A percentile compares a stretch with the other conserved stretches of the same genome.
Evolutionary conservation across 495 filamentous ascomycete species (phyloP).

Genomic region (Trichoderma reesei): DNA sequence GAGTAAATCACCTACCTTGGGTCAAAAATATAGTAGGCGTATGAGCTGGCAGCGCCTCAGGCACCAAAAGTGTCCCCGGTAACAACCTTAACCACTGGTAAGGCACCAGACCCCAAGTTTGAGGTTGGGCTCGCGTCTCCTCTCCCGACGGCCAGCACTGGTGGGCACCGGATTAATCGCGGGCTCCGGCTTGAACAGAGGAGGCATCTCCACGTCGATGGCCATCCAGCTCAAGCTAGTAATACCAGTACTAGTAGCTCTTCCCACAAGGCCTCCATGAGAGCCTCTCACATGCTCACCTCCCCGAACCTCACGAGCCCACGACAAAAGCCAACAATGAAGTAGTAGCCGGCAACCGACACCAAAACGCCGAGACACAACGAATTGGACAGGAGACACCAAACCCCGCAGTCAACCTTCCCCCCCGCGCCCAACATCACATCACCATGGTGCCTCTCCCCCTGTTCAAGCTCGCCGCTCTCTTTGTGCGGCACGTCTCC

Average conservation of each 20-base stretch:
- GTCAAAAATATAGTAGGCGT: no score
- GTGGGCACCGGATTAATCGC: constrained; percentile 4
- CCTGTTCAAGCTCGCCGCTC: constrained; percentile 36
- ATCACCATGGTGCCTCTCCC: constrained; percentile 42
- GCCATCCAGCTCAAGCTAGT: no score
- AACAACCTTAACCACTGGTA: no score
- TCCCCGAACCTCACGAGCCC: neutral
- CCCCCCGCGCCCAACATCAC: neutral
- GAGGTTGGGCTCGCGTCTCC: neutral
- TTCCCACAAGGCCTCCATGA: neutral
- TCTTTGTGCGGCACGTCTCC: constrained; percentile 45
- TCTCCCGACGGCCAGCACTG: neutral
- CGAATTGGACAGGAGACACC: neutral
- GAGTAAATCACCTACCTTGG: no score
- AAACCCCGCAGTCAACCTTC: neutral
- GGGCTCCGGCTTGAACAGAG: constrained; percentile 2
- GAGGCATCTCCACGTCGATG: neutral
- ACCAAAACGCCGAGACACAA: neutral
- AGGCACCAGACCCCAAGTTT: neutral
- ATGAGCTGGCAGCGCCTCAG: no score
- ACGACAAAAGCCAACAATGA: neutral
- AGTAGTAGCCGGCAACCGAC: neutral
- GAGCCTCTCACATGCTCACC: neutral
- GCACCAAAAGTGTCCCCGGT: no score
- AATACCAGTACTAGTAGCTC: no score